Conservation (phyloP, 371 early-diverging fungal species). For the Saksenaea oblongispora region DNA sequence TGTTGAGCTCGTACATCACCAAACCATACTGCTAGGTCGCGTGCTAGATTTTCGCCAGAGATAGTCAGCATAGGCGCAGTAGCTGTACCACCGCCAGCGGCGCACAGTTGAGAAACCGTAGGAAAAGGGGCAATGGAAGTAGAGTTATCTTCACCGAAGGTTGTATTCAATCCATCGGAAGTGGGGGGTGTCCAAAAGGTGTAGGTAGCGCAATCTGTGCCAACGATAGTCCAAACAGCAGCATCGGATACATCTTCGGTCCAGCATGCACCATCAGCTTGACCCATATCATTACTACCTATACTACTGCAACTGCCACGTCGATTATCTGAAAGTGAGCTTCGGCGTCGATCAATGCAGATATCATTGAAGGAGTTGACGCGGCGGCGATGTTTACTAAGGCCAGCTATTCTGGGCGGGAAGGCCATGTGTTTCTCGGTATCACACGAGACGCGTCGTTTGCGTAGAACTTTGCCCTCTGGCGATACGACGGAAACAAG, state of each 20-base stretch:
- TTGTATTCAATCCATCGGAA: slow-evolving; percentile 13
- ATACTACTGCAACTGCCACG: slow-evolving; percentile 8
- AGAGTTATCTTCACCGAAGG: slow-evolving; percentile 17
- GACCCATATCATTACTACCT: neutral
- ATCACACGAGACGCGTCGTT: slow-evolving; percentile 51
- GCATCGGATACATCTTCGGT: slow-evolving; percentile 86
- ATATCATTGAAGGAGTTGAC: slow-evolving; percentile 47
- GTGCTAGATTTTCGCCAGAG: slow-evolving; percentile 66
- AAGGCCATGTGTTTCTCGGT: slow-evolving; percentile 31
- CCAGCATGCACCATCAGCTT: slow-evolving; percentile 61
- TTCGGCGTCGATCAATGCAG: slow-evolving; percentile 7
- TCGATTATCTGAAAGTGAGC: slow-evolving; percentile 8
- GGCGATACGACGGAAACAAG: slow-evolving; percentile 19
- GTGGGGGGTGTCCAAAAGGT: slow-evolving; percentile 65
- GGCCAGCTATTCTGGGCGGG: slow-evolving; percentile 19
- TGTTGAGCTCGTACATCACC: slow-evolving; percentile 57
- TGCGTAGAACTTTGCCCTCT: slow-evolving; percentile 39
- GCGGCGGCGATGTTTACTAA: slow-evolving; percentile 32
- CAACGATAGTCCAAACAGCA: slow-evolving; percentile 89
- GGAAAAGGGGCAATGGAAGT: slow-evolving; percentile 41
- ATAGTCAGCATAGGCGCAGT: slow-evolving; percentile 31
- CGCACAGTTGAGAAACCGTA: slow-evolving; percentile 10
- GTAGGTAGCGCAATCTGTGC: slow-evolving; percentile 79
- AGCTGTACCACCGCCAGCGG: neutral
- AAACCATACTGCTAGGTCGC: slow-evolving; percentile 72